Evolutionary conservation across 148 eudicot species (phyloP).

Genomic region (Rheum nobile): DNA sequence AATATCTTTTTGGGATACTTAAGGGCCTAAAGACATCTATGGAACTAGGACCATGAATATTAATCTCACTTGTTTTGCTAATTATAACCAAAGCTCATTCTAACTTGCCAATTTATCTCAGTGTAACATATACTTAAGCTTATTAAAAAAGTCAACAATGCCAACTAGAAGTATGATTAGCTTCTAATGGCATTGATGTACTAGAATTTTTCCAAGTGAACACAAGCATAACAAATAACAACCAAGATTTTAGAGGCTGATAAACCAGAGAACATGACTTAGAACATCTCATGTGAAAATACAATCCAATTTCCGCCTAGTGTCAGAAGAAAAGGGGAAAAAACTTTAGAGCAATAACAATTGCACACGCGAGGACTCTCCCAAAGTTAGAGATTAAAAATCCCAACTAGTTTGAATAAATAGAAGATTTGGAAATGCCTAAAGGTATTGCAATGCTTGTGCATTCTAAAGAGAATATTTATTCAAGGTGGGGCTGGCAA

Average conservation of each 20-base stretch:
- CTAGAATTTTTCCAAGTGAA: neutral
- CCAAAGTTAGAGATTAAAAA: neutral
- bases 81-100: no score
- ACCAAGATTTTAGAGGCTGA: neutral
- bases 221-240: neutral
- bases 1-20: no score
- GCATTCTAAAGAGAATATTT: neutral
- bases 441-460: neutral
- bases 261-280: neutral
- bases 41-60: no score
- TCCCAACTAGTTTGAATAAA: neutral
- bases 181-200: neutral
- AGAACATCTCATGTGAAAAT: neutral
- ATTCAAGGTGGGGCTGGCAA: conserved; percentile 1
- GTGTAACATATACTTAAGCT: no score
- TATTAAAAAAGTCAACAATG: neutral
- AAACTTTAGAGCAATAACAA: neutral
- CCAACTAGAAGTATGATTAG: neutral
- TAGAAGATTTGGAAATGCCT: neutral
- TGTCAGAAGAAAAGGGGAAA: neutral
- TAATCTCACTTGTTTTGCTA: no score
- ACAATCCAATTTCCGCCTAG: neutral
- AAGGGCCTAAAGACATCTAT: no score
- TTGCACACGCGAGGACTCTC: no score
- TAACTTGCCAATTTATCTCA: no score